Conservation (phyloP, 2,329 filamentous ascomycete genomes). For the Trichothecium roseum region DNA sequence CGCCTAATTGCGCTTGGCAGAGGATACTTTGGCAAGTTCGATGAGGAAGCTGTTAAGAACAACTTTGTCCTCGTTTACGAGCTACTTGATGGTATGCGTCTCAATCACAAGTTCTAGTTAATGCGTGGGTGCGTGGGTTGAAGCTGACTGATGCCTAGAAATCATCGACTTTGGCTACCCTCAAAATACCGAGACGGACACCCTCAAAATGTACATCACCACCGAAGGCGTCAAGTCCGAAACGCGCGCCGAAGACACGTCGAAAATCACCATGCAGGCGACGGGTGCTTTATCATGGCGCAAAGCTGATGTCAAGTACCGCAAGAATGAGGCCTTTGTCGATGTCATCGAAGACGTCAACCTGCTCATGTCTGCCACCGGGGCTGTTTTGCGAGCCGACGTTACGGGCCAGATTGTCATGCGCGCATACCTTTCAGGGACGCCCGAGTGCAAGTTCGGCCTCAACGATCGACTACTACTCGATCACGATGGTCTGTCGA, state of each 20-base stretch:
- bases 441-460: constrained; percentile 97
- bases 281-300: constrained; percentile 96
- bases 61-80: constrained; percentile 99
- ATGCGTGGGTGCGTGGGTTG: background rate
- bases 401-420: constrained; percentile 97
- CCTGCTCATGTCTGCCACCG: constrained; percentile 95
- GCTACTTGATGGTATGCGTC: constrained; percentile 67
- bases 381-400: constrained; percentile 87
- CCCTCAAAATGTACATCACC: constrained; percentile 99
- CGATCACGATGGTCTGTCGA: constrained; percentile 61
- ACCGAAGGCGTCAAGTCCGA: constrained; percentile 97
- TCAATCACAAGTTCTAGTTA: background rate
- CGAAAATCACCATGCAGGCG: constrained; percentile 98
- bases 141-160: constrained; percentile 40
- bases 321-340: constrained; percentile 98
- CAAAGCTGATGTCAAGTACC: constrained; percentile 94
- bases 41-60: constrained; percentile 99
- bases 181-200: constrained; percentile 97
- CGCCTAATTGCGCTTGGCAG: constrained; percentile 80
- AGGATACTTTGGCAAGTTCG: constrained; percentile 97
- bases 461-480: constrained; percentile 90
- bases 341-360: constrained; percentile 99
- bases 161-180: constrained; percentile 99
- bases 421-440: constrained; percentile 93
- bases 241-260: constrained; percentile 77